Evolutionary conservation across 306 rosid species (phyloP).

Genomic region (Myrica gale): DNA sequence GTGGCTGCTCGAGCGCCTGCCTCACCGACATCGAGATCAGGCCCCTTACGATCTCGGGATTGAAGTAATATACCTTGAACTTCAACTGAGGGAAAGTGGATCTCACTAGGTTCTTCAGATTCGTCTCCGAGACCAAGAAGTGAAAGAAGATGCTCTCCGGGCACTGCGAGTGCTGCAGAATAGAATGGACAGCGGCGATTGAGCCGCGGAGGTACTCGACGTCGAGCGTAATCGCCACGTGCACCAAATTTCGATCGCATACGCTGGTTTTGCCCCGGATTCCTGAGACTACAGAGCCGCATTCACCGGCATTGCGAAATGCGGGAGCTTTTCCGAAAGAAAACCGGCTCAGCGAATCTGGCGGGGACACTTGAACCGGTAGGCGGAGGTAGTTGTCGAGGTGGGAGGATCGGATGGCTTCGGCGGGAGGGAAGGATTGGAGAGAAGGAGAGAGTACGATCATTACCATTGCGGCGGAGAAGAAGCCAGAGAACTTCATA

Average conservation of each 20-base stretch:
- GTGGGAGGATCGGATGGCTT: slow-evolving; percentile 64
- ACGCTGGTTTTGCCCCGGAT: slow-evolving; percentile 21
- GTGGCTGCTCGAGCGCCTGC: slow-evolving; percentile 74
- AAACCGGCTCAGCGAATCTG: slow-evolving; percentile 26
- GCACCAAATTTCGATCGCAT: slow-evolving; percentile 62
- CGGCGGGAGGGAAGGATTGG: slow-evolving; percentile 69
- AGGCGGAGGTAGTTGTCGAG: slow-evolving; percentile 34
- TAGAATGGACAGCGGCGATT: slow-evolving; percentile 75
- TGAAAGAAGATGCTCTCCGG: slow-evolving; percentile 70
- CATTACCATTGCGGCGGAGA: slow-evolving; percentile 62
- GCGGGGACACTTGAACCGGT: slow-evolving; percentile 17
- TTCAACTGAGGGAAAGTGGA: slow-evolving; percentile 67
- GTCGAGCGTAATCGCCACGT: slow-evolving; percentile 77
- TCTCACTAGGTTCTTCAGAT: slow-evolving; percentile 49
- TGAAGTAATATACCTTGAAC: slow-evolving; percentile 67
- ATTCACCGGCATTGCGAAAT: slow-evolving; percentile 59
- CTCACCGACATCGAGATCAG: slow-evolving; percentile 72
- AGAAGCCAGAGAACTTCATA: slow-evolving; percentile 51
- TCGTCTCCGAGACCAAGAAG: slow-evolving; percentile 57
- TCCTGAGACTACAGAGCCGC: slow-evolving; percentile 25
- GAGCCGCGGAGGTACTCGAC: slow-evolving; percentile 78
- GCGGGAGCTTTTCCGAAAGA: slow-evolving; percentile 48
- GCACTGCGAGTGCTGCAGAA: slow-evolving; percentile 55
- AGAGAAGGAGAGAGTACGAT: slow-evolving; percentile 67
- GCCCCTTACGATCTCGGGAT: slow-evolving; percentile 48